These are phyloP conservation scores for Diplotaxis tenuifolia DNA, from an alignment of 345 rosid species.

Conservation along the genomic window DNA sequence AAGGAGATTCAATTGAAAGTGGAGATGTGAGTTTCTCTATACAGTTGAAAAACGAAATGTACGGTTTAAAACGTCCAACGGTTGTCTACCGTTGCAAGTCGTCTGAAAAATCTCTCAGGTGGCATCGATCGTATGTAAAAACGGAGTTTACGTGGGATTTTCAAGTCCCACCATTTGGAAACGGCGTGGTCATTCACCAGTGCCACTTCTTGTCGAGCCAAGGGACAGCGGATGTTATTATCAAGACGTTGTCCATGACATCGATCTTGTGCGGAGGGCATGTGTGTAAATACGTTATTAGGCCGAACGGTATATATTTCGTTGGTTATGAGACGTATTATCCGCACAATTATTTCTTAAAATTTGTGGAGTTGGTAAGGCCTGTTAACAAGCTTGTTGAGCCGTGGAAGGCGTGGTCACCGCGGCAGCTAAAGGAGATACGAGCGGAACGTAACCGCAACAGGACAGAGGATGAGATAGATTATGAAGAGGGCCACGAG, in stretches of 20 bases:
- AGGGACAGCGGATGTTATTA: constrained; percentile 30
- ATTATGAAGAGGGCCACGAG: not conserved
- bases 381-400: constrained; percentile 35
- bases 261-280: constrained; percentile 34
- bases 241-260: constrained; percentile 38
- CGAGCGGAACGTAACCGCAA: constrained; percentile 9
- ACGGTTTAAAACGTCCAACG: constrained; percentile 26
- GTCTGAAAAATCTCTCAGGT: constrained; percentile 19
- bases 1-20: not conserved
- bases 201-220: constrained; percentile 34
- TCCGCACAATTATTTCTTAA: constrained; percentile 25
- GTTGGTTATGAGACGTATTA: constrained; percentile 34
- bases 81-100: constrained; percentile 36
- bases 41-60: constrained; percentile 33
- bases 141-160: constrained; percentile 31
- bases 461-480: not conserved
- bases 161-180: constrained; percentile 32
- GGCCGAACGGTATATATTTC: constrained; percentile 35
- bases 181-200: constrained; percentile 30
- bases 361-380: constrained; percentile 33
- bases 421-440: constrained; percentile 25
- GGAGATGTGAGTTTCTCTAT: constrained; percentile 28
- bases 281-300: constrained; percentile 26
- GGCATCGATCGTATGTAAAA: constrained; percentile 20
- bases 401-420: constrained; percentile 40